A percentile compares a stretch with the other conserved stretches of the same genome.
Conservation (phyloP, 2,329 filamentous ascomycete species). For the Phaeosphaeria sp. region DNA sequence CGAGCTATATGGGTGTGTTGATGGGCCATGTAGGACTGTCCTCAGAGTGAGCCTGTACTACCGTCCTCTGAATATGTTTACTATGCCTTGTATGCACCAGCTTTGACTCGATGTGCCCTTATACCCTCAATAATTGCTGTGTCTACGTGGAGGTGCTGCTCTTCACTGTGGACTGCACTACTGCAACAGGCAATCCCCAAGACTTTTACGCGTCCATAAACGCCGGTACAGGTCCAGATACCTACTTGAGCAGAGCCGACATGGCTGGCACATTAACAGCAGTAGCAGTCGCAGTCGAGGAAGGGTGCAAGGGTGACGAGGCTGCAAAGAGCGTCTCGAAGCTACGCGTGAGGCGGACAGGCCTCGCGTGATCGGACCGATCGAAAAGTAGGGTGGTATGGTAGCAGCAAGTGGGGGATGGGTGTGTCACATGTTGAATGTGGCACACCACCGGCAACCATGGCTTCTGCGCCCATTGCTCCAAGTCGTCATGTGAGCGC, state of each 20-base stretch:
- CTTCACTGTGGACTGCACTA: not conserved
- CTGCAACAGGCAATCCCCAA: no score
- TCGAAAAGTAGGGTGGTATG: not conserved
- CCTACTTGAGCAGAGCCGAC: not conserved
- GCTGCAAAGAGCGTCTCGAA: not conserved
- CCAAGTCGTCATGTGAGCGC: not conserved
- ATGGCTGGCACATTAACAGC: not conserved
- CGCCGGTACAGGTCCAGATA: not conserved
- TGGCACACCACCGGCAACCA: not conserved
- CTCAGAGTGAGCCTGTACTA: no score
- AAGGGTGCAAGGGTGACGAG: not conserved
- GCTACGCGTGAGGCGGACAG: not conserved
- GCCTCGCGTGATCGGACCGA: conserved; percentile 1
- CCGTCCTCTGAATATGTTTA: not conserved
- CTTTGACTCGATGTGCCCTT: not conserved
- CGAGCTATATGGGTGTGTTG: not conserved
- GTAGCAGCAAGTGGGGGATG: not conserved
- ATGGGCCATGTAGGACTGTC: not conserved
- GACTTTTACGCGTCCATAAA: not conserved
- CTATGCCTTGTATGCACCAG: not conserved
- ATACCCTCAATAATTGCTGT: not conserved
- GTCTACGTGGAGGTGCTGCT: not conserved
- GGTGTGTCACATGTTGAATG: not conserved
- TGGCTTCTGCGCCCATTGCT: not conserved
- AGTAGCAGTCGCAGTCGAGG: not conserved